Evolutionary conservation across 768 basidiomycete genomes (phyloP).

Genomic region (Sarcomyxa edulis): DNA sequence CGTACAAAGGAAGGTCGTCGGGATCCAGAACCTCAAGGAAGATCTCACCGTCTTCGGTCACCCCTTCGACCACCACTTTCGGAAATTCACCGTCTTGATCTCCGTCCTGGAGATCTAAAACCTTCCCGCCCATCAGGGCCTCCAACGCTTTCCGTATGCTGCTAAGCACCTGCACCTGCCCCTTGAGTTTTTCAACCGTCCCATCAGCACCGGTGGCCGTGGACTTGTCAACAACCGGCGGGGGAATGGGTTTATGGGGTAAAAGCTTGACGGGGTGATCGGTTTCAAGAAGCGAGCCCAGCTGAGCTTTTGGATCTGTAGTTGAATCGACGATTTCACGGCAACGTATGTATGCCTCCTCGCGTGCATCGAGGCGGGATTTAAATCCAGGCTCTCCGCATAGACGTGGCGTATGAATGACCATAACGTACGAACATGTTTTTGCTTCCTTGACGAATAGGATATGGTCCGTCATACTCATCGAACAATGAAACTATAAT

Average conservation of each 20-base stretch:
- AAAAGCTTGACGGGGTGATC: constrained; percentile 53
- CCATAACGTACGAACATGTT: constrained; percentile 90
- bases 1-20: constrained; percentile 27
- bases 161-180: constrained; percentile 24
- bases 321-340: constrained; percentile 60
- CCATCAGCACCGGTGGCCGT: constrained; percentile 9
- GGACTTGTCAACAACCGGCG: constrained; percentile 15
- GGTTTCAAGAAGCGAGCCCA: constrained; percentile 34
- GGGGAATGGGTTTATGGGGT: constrained; percentile 44
- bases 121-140: constrained; percentile 24
- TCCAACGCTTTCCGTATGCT: constrained; percentile 35
- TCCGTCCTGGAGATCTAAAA: constrained; percentile 15
- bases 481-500: constrained; percentile 87
- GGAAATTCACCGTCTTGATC: constrained; percentile 18
- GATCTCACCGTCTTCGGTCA: constrained; percentile 35
- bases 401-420: constrained; percentile 91
- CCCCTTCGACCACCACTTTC: constrained; percentile 35
- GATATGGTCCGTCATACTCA: constrained; percentile 89
- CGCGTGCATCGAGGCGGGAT: constrained; percentile 59
- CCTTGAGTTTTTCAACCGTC: background rate
- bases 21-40: constrained; percentile 41
- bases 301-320: constrained; percentile 18
- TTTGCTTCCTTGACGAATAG: constrained; percentile 90
- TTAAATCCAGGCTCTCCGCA: constrained; percentile 93
- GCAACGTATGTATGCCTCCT: constrained; percentile 72